Percentiles rank a stretch among this genome's conserved stretches.
Evolutionary conservation across 23 red algal species (phyloP).

Genomic region (Gracilaria caudata): DNA sequence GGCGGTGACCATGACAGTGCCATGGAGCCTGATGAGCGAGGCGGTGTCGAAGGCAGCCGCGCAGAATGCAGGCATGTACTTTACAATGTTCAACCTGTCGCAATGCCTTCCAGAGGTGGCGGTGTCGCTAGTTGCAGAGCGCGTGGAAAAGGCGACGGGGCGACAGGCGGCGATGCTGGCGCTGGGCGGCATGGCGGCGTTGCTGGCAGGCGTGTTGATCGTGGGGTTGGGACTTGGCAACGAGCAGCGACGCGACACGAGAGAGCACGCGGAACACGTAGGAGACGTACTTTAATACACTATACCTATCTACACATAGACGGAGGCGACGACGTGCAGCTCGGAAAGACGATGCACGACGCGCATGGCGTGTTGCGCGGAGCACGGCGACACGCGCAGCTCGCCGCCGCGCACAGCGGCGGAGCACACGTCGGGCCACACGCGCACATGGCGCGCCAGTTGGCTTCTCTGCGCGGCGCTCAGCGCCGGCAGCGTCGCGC

Average conservation of each 20-base stretch:
- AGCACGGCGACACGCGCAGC: background rate
- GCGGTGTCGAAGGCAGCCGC: conserved; percentile 48
- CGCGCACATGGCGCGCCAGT: background rate
- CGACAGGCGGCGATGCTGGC: conserved; percentile 58
- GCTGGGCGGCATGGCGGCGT: conserved; percentile 59
- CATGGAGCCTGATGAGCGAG: conserved; percentile 79
- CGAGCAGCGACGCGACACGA: background rate
- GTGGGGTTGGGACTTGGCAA: conserved; percentile 21
- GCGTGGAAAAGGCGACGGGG: conserved; percentile 37
- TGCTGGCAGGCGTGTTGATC: conserved; percentile 37
- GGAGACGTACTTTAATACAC: background rate
- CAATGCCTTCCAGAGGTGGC: conserved; percentile 84
- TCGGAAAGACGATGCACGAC: background rate
- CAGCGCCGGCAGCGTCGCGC: background rate
- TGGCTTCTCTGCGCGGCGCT: background rate
- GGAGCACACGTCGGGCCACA: background rate
- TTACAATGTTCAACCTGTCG: conserved; percentile 80
- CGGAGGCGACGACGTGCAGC: conserved; percentile 9
- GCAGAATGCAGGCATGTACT: conserved; percentile 38
- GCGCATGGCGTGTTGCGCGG: background rate
- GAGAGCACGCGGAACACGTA: background rate
- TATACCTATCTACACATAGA: background rate
- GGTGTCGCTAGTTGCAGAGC: conserved; percentile 61
- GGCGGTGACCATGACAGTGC: conserved; percentile 89
- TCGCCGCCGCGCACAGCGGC: background rate